These are phyloP conservation scores for Cylindrodendrum hubeiense DNA, from an alignment of 2,329 filamentous ascomycete genomes.

Conservation along the genomic window DNA sequence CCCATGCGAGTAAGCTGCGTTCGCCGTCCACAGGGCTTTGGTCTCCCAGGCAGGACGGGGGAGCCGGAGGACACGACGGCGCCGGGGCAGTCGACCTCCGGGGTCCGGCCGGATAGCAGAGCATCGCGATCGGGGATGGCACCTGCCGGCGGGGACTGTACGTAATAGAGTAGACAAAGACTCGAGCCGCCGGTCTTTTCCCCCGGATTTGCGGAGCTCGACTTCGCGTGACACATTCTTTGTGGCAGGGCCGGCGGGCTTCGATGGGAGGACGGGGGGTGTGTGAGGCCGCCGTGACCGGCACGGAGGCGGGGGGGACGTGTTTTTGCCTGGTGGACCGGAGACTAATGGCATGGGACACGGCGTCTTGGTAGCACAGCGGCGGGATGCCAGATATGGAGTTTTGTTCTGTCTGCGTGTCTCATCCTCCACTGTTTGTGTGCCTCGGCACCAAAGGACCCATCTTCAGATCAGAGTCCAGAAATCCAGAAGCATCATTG, in stretches of 20 bases:
- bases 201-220: background rate
- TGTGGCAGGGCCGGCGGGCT: background rate
- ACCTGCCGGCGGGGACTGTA: background rate
- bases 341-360: background rate
- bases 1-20: constrained; percentile 6
- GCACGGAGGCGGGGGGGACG: background rate
- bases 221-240: background rate
- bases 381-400: background rate
- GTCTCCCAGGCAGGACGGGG: constrained; percentile 12
- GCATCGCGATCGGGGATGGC: background rate
- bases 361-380: background rate
- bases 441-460: background rate
- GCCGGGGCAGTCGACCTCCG: constrained; percentile 30
- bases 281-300: constrained; percentile 3
- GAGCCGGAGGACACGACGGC: constrained; percentile 4
- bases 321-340: background rate
- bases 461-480: background rate
- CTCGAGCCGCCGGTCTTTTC: background rate
- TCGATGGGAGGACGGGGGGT: constrained; percentile 10
- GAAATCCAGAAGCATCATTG: background rate
- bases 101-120: constrained; percentile 17
- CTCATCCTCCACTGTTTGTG: background rate
- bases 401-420: background rate
- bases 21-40: background rate
- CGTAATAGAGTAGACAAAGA: background rate